Conservation (phyloP, 495 filamentous ascomycete genomes). For the Neurospora sp. region DNA sequence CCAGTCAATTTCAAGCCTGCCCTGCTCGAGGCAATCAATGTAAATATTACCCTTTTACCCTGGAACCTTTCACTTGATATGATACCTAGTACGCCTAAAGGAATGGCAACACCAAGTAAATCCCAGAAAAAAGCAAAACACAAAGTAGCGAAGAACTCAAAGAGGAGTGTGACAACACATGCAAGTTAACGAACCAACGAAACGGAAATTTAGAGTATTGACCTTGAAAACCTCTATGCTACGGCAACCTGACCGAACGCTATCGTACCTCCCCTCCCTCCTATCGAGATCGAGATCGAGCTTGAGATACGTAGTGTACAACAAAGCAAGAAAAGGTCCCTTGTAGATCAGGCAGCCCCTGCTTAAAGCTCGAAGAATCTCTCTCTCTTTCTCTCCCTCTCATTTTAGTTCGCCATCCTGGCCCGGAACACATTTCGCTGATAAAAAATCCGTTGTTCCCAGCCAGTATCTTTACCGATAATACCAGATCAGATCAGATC, state of each 20-base stretch:
- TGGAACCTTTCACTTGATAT: too few species aligned
- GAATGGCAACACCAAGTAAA: too few species aligned
- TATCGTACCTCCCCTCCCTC: neutral
- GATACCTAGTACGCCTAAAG: too few species aligned
- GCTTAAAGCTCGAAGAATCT: constrained; percentile 3
- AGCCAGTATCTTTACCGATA: neutral
- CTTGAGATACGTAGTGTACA: constrained; percentile 21
- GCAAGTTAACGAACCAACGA: neutral
- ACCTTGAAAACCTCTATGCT: neutral
- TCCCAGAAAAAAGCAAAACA: too few species aligned
- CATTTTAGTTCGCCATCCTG: neutral
- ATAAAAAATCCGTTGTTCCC: constrained; percentile 17
- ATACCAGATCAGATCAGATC: neutral
- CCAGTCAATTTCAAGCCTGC: too few species aligned
- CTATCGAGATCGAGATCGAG: neutral
- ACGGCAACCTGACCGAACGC: neutral
- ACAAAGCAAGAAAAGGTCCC: constrained; percentile 16
- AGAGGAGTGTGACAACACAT: neutral
- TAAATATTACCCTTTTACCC: too few species aligned
- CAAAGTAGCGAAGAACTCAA: too few species aligned
- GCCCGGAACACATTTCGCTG: neutral
- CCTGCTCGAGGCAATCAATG: too few species aligned
- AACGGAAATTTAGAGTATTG: neutral
- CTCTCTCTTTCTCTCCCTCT: neutral
- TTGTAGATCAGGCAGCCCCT: neutral